phyloP scores from a whole-genome alignment of 306 rosid species.

The Delonix regia region DNA sequence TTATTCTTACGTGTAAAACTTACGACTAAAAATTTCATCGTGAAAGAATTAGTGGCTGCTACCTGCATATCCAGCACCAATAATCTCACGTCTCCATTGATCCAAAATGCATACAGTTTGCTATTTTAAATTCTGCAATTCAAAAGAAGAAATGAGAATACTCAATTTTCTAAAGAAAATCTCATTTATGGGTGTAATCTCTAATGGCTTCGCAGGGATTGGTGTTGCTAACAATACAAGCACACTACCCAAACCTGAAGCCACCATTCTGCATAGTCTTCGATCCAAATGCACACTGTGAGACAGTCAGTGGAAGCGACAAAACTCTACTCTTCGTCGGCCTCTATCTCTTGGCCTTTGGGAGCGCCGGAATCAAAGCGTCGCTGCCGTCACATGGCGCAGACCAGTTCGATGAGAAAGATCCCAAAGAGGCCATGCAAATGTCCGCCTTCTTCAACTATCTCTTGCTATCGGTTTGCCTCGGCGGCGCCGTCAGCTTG shows the following conservation, averaged over 20 bases:
- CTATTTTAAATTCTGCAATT: neutral
- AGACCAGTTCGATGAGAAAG: constrained; percentile 80
- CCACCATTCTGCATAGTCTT: constrained; percentile 60
- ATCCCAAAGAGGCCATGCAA: constrained; percentile 65
- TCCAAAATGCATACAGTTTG: no score
- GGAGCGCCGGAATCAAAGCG: constrained; percentile 79
- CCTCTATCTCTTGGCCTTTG: constrained; percentile 65
- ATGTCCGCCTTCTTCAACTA: constrained; percentile 83
- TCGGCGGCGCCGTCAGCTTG: constrained; percentile 72
- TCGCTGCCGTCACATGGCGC: constrained; percentile 89
- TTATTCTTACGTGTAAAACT: no score
- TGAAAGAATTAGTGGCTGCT: no score
- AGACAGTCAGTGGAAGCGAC: constrained; percentile 45
- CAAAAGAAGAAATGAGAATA: neutral
- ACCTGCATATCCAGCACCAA: no score
- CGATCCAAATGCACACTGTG: constrained; percentile 44
- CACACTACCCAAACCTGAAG: constrained; percentile 64
- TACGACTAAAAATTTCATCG: no score
- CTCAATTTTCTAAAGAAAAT: no score
- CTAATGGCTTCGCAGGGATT: constrained; percentile 55
- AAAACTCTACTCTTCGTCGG: constrained; percentile 67
- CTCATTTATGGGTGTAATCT: neutral
- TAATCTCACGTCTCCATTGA: no score
- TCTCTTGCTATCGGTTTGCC: constrained; percentile 65
- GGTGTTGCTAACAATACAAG: constrained; percentile 67